Evolutionary conservation across 1,284 basidiomycete species (phyloP).

Genomic region (Exobasidium cylindrosporum): DNA sequence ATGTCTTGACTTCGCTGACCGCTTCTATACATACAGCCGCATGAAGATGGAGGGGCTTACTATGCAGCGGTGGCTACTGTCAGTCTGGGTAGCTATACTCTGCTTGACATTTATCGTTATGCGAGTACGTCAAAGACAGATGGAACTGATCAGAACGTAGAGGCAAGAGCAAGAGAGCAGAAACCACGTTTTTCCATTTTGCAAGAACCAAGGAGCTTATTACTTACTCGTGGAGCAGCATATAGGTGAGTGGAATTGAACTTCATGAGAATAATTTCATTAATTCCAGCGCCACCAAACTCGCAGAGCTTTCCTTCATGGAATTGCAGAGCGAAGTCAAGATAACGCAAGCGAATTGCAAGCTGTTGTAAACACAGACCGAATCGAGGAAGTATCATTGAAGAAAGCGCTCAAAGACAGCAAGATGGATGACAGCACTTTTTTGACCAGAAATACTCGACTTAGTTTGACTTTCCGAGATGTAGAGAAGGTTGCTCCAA

Average conservation of each 20-base stretch:
- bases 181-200: slow-evolving; percentile 45
- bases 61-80: slow-evolving; percentile 83
- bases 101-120: slow-evolving; percentile 82
- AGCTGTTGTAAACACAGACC: slow-evolving; percentile 32
- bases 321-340: slow-evolving; percentile 59
- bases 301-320: slow-evolving; percentile 46
- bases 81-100: slow-evolving; percentile 75
- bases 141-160: slow-evolving; percentile 25
- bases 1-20: too few species aligned
- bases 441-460: slow-evolving; percentile 64
- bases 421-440: not conserved
- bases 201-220: slow-evolving; percentile 49
- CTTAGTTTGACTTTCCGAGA: slow-evolving; percentile 85
- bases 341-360: slow-evolving; percentile 26
- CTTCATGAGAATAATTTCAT: not conserved
- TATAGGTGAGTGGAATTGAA: slow-evolving; percentile 43
- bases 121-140: slow-evolving; percentile 35
- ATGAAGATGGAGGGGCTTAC: slow-evolving; percentile 87
- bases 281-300: too few species aligned
- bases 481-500: slow-evolving; percentile 58
- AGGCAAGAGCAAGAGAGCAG: slow-evolving; percentile 31
- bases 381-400: not conserved
- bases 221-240: slow-evolving; percentile 42
- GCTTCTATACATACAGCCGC: too few species aligned
- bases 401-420: not conserved